Evolutionary conservation across 148 eudicot genomes (phyloP).

Genomic region (Beta vulgaris): DNA sequence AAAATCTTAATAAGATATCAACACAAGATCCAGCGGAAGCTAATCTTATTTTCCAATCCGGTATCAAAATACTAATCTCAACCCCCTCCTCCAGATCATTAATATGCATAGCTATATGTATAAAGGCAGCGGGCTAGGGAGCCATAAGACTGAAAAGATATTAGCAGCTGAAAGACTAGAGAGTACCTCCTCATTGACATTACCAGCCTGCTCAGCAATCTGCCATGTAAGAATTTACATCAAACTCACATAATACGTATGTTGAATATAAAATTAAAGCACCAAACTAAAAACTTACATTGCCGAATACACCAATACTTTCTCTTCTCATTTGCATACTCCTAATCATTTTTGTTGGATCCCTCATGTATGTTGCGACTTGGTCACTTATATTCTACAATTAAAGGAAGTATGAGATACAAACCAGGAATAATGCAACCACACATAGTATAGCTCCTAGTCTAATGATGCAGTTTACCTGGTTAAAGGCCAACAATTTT

Average conservation of each 20-base stretch:
- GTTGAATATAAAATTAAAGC: neutral
- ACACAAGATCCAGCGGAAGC: neutral
- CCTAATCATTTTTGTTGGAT: conserved; percentile 86
- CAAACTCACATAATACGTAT: conserved; percentile 1
- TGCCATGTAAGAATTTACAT: conserved; percentile 29
- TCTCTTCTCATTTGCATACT: conserved; percentile 84
- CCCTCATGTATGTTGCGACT: conserved; percentile 90
- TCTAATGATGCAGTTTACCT: conserved; percentile 45
- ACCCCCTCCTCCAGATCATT: neutral
- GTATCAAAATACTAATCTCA: neutral
- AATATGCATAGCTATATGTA: neutral
- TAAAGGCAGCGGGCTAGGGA: neutral
- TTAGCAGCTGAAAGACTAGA: neutral
- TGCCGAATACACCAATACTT: conserved; percentile 65
- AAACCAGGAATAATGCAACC: conserved; percentile 3
- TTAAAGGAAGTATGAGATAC: conserved; percentile 7
- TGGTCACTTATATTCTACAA: conserved; percentile 83
- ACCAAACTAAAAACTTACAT: conserved; percentile 44
- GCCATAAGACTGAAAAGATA: neutral
- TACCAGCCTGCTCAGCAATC: conserved; percentile 40
- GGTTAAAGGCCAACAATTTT: conserved; percentile 82
- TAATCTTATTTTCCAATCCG: neutral
- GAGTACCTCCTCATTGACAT: conserved; percentile 50
- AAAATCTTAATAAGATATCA: neutral
- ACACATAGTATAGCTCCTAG: neutral